Evolutionary conservation across 1,284 basidiomycete genomes (phyloP).

Genomic region (Tilletia walkeri): DNA sequence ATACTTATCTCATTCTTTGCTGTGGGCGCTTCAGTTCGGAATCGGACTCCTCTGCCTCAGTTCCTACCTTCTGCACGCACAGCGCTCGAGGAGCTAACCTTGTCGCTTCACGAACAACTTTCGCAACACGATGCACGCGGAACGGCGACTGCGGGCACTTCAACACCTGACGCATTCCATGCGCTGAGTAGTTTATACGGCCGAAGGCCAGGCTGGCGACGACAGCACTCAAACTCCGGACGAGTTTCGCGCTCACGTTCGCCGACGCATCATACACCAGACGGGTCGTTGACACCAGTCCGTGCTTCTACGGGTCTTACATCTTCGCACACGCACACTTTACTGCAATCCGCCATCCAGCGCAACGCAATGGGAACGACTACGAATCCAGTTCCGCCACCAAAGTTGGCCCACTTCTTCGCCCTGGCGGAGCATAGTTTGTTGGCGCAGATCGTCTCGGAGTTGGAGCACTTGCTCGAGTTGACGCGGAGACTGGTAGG

Average conservation of each 20-base stretch:
- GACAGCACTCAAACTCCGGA: not conserved
- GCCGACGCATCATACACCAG: too few species aligned
- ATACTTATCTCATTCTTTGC: constrained; percentile 59
- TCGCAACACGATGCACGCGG: not conserved
- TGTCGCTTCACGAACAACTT: constrained; percentile 33
- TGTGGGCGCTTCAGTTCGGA: constrained; percentile 57
- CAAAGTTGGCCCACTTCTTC: constrained; percentile 34
- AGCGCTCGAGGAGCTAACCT: constrained; percentile 46
- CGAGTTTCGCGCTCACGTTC: too few species aligned
- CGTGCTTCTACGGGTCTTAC: not conserved
- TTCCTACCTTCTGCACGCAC: constrained; percentile 58
- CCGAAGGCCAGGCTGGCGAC: not conserved
- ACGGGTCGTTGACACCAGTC: too few species aligned
- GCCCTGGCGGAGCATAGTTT: constrained; percentile 47
- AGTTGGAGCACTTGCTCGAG: constrained; percentile 37
- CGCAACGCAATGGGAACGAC: not conserved
- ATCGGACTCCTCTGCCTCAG: constrained; percentile 59
- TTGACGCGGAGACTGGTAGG: constrained; percentile 44
- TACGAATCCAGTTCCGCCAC: not conserved
- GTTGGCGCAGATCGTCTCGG: constrained; percentile 37
- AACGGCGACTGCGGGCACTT: not conserved
- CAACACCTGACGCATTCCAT: constrained; percentile 29
- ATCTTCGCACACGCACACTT: not conserved
- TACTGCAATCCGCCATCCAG: not conserved
- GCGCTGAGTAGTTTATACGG: constrained; percentile 26